Evolutionary conservation across 2,329 filamentous ascomycete species (phyloP).

Genomic region (Furcasterigmium furcatum): DNA sequence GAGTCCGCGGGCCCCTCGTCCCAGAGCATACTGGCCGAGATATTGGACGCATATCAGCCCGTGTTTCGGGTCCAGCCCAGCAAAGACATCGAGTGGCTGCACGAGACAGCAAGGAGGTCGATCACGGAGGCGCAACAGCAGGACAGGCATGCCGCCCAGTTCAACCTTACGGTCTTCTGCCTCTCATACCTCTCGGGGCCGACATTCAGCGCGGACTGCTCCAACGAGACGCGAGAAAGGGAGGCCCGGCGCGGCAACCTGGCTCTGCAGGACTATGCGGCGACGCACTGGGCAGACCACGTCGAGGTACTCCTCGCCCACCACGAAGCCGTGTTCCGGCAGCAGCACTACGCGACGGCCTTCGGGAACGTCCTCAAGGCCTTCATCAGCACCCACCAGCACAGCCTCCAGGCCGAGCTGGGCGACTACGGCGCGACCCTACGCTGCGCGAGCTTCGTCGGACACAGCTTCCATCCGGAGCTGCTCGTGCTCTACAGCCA

Average conservation of each 20-base stretch:
- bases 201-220: conserved; percentile 21
- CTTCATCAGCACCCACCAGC: conserved; percentile 2
- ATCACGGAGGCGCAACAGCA: not conserved
- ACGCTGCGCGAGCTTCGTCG: conserved; percentile 12
- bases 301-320: conserved; percentile 17
- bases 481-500: conserved; percentile 16
- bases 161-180: conserved; percentile 25
- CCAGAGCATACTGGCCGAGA: not conserved
- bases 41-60: conserved; percentile 7
- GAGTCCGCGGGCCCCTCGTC: not conserved
- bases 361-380: conserved; percentile 6
- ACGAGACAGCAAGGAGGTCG: conserved; percentile 25
- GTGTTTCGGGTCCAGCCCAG: conserved; percentile 27
- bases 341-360: not conserved
- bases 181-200: conserved; percentile 27
- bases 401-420: not conserved
- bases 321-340: conserved; percentile 7
- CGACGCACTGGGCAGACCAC: conserved; percentile 29
- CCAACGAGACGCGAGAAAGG: conserved; percentile 5
- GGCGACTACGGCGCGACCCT: not conserved
- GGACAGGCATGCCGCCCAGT: conserved; percentile 16
- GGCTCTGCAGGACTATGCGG: conserved; percentile 34
- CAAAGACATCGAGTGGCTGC: conserved; percentile 31
- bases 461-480: conserved; percentile 10
- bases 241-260: conserved; percentile 22